Base-by-base conservation (phyloP, 257 asterid genomes). In the Gentiana dahurica region DNA sequence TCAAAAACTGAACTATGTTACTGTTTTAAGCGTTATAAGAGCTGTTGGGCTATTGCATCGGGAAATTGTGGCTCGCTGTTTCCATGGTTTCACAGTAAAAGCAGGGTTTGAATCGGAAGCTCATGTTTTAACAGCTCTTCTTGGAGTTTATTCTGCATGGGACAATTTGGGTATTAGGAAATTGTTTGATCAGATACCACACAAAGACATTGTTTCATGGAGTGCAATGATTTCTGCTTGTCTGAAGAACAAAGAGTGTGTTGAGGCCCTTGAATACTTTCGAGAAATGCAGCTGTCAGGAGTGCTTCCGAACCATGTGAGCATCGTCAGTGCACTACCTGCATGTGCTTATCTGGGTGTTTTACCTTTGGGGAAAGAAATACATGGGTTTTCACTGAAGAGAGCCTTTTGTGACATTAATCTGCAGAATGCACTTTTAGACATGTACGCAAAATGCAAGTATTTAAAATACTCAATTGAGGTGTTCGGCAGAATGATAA, bases 221-320 rank as follows among this genome's bases (percentile, higher is more conserved):
- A 85, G 86, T 49, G 83, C 90, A 6, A 76, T 83, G 91, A 64
- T 80, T 66, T 82, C 86, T 0, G 85, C 88, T n/a, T 76, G 74
- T 65, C 73, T 75, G 50, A 71, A 71, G 75, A 72, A 66, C 52
- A 81, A 71, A 56, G 80, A 73, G 65, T 69, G 68, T 64, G 46
- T 63, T 10, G 73, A 74, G 51, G 87, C 94, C 51, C 64, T 85
- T 60, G 71, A 74, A 44, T 63, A 77, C 49, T 67, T 85, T 15
- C 73, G 76, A 67, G 61, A 70, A 60, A 88, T 85, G 94, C 47
- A 67, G 53, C 48, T 55, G 61, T 65, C 44, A 47, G 78, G 81
- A 8, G 49, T 79, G 71, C 75, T 53, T 58, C 94, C 89, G 34
- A 88, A 88, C 65, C 58, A 76, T 50, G 80, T 78, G 34, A 85